Conservation (phyloP, 2,329 filamentous ascomycete species). For the Colletotrichum brevisporum region DNA sequence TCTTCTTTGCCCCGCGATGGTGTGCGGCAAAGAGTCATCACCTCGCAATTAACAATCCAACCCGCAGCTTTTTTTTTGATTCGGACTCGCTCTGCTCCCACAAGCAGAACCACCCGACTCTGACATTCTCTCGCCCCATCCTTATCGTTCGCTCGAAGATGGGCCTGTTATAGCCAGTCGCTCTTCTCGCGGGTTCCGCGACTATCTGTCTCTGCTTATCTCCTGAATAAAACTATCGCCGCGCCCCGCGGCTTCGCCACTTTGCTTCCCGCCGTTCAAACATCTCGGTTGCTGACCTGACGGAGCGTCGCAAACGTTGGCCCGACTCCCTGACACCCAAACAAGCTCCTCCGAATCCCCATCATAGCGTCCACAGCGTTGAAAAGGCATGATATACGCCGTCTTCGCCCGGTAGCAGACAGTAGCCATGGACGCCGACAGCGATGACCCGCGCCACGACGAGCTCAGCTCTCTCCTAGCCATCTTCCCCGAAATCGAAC, state of each 20-base stretch:
- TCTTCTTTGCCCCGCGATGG: constrained; percentile 37
- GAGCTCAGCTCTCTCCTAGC: constrained; percentile 74
- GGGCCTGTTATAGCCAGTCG: constrained; percentile 29
- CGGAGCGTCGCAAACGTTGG: background rate
- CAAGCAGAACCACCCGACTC: background rate
- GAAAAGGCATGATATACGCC: constrained; percentile 35
- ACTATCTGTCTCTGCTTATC: constrained; percentile 22
- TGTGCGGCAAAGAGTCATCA: constrained; percentile 41
- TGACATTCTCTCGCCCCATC: constrained; percentile 3
- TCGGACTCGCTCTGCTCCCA: background rate
- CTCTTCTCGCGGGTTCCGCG: constrained; percentile 39
- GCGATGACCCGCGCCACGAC: constrained; percentile 66
- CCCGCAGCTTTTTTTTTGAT: constrained; percentile 21
- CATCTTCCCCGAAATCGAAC: constrained; percentile 76
- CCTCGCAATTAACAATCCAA: constrained; percentile 12
- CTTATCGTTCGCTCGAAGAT: constrained; percentile 27
- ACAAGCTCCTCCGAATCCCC: background rate
- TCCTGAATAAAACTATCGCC: constrained; percentile 13
- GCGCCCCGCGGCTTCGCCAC: constrained; percentile 28
- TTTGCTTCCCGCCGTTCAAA: constrained; percentile 12
- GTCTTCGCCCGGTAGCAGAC: constrained; percentile 24
- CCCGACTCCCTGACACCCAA: background rate
- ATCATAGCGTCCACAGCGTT: background rate
- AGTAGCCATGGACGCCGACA: constrained; percentile 53
- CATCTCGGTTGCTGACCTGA: constrained; percentile 22